A percentile compares a stretch with the other conserved stretches of the same genome.
phyloP scores from a whole-genome alignment of 2,329 filamentous ascomycete genomes.

The Colletotrichum limetticola region DNA sequence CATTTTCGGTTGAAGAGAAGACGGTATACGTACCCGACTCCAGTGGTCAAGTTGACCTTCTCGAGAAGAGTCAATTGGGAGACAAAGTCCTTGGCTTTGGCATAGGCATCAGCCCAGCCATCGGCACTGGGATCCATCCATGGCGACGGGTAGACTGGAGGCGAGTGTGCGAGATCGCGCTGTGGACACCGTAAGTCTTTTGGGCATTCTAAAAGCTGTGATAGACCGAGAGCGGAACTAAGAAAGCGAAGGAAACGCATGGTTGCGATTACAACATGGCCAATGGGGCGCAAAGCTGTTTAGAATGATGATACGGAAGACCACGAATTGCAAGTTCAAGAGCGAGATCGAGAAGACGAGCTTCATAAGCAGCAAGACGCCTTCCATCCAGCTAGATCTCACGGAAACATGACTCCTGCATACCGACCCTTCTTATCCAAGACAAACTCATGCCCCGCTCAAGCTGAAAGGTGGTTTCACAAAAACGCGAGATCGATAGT shows the following conservation, averaged over 20 bases:
- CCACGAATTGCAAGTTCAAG: neutral
- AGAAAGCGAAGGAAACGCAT: neutral
- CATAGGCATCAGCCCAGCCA: conserved; percentile 81
- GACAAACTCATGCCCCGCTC: neutral
- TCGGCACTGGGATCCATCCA: conserved; percentile 81
- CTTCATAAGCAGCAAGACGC: neutral
- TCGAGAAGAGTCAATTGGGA: conserved; percentile 84
- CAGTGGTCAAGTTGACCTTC: conserved; percentile 96
- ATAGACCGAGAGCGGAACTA: neutral
- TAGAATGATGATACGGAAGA: neutral
- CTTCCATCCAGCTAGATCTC: neutral
- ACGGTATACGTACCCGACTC: conserved; percentile 73
- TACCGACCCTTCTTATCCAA: too few species aligned
- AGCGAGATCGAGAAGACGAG: neutral
- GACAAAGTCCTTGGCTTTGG: conserved; percentile 81
- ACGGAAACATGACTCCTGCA: neutral
- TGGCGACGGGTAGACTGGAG: conserved; percentile 84
- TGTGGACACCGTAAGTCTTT: conserved; percentile 8
- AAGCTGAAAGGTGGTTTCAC: neutral
- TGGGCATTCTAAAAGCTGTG: neutral
- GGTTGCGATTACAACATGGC: neutral
- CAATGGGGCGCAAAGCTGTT: neutral
- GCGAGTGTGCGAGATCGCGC: conserved; percentile 50
- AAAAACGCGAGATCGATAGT: neutral
- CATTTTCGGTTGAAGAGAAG: neutral